Evolutionary conservation across 2,329 filamentous ascomycete species (phyloP).

Genomic region (Penicillium sp.): DNA sequence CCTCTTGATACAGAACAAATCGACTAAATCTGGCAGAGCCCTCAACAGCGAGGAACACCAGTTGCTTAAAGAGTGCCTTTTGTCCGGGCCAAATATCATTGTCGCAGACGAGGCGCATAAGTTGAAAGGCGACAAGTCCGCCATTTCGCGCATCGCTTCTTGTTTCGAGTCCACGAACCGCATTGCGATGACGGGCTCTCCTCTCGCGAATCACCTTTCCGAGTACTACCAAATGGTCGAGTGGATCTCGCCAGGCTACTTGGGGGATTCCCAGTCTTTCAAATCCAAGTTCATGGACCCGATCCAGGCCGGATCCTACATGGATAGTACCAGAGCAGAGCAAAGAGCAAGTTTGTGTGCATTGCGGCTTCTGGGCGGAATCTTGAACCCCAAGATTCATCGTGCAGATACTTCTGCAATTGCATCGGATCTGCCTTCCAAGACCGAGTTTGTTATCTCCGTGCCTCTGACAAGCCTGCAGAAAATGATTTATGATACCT

Average conservation of each 20-base stretch:
- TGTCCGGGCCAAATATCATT: constrained; percentile 64
- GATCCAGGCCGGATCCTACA: constrained; percentile 66
- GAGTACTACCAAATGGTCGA: constrained; percentile 87
- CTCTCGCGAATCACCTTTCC: constrained; percentile 73
- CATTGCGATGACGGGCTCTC: constrained; percentile 82
- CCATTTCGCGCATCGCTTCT: constrained; percentile 52
- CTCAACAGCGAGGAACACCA: constrained; percentile 38
- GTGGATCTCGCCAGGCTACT: constrained; percentile 76
- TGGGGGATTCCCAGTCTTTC: constrained; percentile 67
- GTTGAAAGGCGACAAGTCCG: constrained; percentile 62
- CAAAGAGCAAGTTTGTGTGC: constrained; percentile 60
- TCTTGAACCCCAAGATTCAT: constrained; percentile 72
- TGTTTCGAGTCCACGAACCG: constrained; percentile 64
- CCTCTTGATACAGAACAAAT: constrained; percentile 38
- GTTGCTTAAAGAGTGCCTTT: constrained; percentile 48
- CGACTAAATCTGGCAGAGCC: constrained; percentile 16
- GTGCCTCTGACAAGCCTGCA: constrained; percentile 67
- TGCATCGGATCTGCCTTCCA: constrained; percentile 63
- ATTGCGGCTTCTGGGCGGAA: constrained; percentile 65
- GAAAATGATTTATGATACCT: constrained; percentile 56
- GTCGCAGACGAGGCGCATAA: constrained; percentile 81
- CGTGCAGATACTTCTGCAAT: constrained; percentile 67
- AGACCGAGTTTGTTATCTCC: constrained; percentile 76
- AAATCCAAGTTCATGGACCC: constrained; percentile 63
- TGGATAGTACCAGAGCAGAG: constrained; percentile 56